Percentiles rank a stretch among this genome's conserved stretches.
These are phyloP conservation scores for Aureobasidium namibiae DNA, from an alignment of 2,329 filamentous ascomycete species.

Conservation along the genomic window DNA sequence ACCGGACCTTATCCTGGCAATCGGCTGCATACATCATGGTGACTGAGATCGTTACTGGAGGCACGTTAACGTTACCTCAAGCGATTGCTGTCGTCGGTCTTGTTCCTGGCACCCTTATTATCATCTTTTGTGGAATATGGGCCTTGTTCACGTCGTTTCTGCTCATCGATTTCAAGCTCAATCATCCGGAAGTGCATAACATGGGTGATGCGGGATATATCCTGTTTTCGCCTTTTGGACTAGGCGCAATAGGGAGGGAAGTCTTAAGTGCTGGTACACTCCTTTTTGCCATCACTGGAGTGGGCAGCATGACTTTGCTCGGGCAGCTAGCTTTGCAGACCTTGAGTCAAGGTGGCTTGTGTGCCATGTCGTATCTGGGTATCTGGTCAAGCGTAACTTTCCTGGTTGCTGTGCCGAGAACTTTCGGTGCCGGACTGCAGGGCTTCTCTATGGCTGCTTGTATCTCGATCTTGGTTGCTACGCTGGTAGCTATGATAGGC, in stretches of 20 bases:
- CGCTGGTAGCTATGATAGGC: conserved; percentile 44
- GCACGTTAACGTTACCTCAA: conserved; percentile 46
- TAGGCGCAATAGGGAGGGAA: conserved; percentile 12
- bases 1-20: conserved; percentile 47
- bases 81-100: conserved; percentile 45
- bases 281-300: conserved; percentile 45
- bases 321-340: conserved; percentile 43
- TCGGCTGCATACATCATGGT: conserved; percentile 48
- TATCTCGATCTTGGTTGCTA: conserved; percentile 31
- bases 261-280: conserved; percentile 36
- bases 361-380: conserved; percentile 38
- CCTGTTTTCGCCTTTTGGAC: conserved; percentile 24
- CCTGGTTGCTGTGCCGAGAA: conserved; percentile 40
- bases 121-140: conserved; percentile 43
- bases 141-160: conserved; percentile 44
- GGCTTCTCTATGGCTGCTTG: not conserved
- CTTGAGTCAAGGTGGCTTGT: conserved; percentile 40
- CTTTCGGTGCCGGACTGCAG: conserved; percentile 23
- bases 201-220: conserved; percentile 31
- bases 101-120: conserved; percentile 44
- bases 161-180: conserved; percentile 37
- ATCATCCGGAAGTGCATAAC: conserved; percentile 29
- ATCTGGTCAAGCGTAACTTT: conserved; percentile 26
- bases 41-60: conserved; percentile 47
- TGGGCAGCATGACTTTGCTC: conserved; percentile 44